Percentiles rank a stretch among this genome's conserved stretches.
Evolutionary conservation across 2,329 filamentous ascomycete genomes (phyloP).

Genomic region (Curvularia hawaiiensis): DNA sequence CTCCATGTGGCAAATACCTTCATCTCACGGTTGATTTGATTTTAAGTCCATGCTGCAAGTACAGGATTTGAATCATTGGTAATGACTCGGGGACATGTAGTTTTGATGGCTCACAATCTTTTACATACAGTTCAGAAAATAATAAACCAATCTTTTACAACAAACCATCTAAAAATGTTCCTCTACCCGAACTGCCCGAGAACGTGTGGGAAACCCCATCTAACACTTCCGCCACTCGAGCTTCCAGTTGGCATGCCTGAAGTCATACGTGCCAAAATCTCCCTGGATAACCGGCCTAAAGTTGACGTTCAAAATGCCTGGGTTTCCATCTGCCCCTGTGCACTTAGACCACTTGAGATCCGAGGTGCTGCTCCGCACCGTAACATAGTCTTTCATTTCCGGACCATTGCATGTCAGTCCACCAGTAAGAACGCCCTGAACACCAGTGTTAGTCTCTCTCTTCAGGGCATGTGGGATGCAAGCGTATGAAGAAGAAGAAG

Average conservation of each 20-base stretch:
- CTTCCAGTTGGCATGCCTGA: conserved; percentile 37
- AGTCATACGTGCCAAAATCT: conserved; percentile 32
- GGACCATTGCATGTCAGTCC: conserved; percentile 31
- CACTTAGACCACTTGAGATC: conserved; percentile 40
- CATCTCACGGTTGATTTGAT: too few species aligned
- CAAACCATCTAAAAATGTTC: neutral
- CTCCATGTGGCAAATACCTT: neutral
- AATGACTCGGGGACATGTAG: too few species aligned
- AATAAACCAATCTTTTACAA: neutral
- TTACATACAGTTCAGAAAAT: neutral
- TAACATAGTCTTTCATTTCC: conserved; percentile 35
- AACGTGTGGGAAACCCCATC: neutral
- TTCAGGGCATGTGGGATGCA: neutral
- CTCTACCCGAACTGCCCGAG: neutral
- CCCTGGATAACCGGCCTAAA: conserved; percentile 36
- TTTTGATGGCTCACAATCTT: neutral
- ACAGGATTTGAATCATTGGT: too few species aligned
- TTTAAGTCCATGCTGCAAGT: neutral
- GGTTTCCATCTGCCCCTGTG: conserved; percentile 31
- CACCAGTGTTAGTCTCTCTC: neutral
- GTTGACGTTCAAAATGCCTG: conserved; percentile 42
- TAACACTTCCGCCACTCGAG: conserved; percentile 39
- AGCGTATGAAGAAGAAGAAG: neutral
- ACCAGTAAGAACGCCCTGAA: conserved; percentile 27
- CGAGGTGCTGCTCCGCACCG: conserved; percentile 27